A percentile compares a stretch with the other conserved stretches of the same genome.
Conservation (phyloP, 2,329 filamentous ascomycete genomes). For the Coniochaeta hoffmannii region DNA sequence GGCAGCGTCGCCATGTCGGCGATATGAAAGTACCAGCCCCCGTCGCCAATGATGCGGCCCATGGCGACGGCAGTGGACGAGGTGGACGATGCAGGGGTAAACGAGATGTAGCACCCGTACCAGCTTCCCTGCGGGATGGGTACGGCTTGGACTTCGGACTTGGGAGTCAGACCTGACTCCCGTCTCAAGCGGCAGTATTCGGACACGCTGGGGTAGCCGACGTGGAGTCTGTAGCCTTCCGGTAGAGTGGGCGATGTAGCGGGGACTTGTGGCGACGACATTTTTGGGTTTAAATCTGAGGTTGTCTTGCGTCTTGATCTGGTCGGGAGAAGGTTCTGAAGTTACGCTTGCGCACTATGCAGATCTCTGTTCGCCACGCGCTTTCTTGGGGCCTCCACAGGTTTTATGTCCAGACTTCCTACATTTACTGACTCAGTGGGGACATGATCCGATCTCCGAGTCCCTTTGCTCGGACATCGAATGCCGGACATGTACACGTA, state of each 20-base stretch:
- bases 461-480: too few species aligned
- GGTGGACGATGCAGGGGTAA: constrained; percentile 5
- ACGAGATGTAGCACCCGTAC: constrained; percentile 32
- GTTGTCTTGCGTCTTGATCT: neutral
- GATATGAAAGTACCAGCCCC: constrained; percentile 42
- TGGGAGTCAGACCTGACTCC: constrained; percentile 26
- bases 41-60: constrained; percentile 43
- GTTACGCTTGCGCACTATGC: too few species aligned
- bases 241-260: constrained; percentile 15
- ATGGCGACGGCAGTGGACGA: constrained; percentile 30
- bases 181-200: constrained; percentile 29
- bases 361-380: too few species aligned
- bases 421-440: too few species aligned
- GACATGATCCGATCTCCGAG: too few species aligned
- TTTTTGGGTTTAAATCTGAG: neutral
- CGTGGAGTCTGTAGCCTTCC: constrained; percentile 25
- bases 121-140: constrained; percentile 29
- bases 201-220: constrained; percentile 24
- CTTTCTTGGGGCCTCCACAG: too few species aligned
- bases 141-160: constrained; percentile 27
- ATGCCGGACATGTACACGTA: too few species aligned
- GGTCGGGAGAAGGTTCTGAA: too few species aligned
- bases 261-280: neutral
- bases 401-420: too few species aligned
- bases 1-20: constrained; percentile 43